These are phyloP conservation scores for Zoysia pacifica DNA, from an alignment of 176 grass and related monocot species.

Conservation along the genomic window DNA sequence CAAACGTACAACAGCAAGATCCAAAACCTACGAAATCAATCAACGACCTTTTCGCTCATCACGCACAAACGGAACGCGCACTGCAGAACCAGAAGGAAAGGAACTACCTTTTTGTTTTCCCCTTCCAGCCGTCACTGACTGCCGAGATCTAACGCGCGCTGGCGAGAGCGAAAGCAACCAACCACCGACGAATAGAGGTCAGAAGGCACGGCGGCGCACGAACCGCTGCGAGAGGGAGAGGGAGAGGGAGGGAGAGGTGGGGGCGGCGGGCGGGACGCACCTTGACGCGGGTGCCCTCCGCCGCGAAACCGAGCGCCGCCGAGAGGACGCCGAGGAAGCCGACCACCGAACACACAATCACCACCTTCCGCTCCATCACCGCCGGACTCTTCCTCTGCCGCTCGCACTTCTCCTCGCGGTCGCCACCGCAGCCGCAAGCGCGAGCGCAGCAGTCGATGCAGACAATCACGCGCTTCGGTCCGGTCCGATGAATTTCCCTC, in stretches of 20 bases:
- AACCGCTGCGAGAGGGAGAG: too few species aligned
- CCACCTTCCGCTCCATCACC: constrained; percentile 76
- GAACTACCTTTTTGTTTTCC: background rate
- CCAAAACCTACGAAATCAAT: background rate
- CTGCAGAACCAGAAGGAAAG: too few species aligned
- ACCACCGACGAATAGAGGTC: background rate
- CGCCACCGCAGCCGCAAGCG: background rate
- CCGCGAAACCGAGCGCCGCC: constrained; percentile 83
- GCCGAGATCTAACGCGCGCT: constrained; percentile 28
- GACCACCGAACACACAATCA: constrained; percentile 60
- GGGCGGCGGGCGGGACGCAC: constrained; percentile 9
- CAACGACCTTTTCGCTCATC: too few species aligned
- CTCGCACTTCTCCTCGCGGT: background rate
- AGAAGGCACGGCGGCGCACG: too few species aligned
- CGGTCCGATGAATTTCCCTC: background rate
- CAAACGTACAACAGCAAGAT: constrained; percentile 8
- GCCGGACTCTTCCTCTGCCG: too few species aligned
- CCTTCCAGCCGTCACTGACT: too few species aligned
- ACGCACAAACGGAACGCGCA: too few species aligned
- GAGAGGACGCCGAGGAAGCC: constrained; percentile 87
- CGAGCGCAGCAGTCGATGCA: background rate
- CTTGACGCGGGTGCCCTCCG: constrained; percentile 91
- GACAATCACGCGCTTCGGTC: background rate
- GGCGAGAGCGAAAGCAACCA: background rate
- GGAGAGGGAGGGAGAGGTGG: background rate